Percentiles rank a stretch among this genome's conserved stretches.
phyloP scores from a whole-genome alignment of 495 filamentous ascomycete genomes.

The Xylaria scruposa region DNA sequence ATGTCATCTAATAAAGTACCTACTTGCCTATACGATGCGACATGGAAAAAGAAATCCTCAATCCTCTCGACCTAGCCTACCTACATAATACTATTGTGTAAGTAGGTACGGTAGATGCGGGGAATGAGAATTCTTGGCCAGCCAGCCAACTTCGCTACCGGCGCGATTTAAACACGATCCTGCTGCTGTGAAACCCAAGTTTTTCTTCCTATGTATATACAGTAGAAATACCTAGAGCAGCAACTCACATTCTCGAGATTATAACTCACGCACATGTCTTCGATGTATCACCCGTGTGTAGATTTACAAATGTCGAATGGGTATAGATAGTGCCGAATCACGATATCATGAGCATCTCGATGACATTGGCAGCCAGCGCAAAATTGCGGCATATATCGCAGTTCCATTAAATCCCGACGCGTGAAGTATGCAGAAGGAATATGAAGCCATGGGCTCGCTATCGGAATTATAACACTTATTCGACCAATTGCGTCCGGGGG shows the following conservation, averaged over 20 bases:
- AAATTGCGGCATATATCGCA: neutral
- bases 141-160: neutral
- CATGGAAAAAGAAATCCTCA: neutral
- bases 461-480: neutral
- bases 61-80: neutral
- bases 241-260: neutral
- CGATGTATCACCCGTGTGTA: neutral
- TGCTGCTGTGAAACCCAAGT: constrained; percentile 13
- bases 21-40: too few relatives aligned
- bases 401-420: neutral
- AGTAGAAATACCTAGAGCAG: neutral
- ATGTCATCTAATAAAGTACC: neutral
- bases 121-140: neutral
- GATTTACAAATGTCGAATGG: neutral
- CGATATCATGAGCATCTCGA: neutral
- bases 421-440: neutral
- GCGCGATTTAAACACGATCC: neutral
- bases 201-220: neutral
- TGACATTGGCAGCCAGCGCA: neutral
- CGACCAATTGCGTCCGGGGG: neutral
- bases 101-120: neutral
- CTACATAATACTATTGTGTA: neutral
- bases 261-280: neutral
- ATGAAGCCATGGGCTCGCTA: neutral
- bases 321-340: neutral